A percentile compares a stretch with the other conserved stretches of the same genome.
Evolutionary conservation across 2,329 filamentous ascomycete species (phyloP).

Genomic region (Allantophomopsis lycopodina): DNA sequence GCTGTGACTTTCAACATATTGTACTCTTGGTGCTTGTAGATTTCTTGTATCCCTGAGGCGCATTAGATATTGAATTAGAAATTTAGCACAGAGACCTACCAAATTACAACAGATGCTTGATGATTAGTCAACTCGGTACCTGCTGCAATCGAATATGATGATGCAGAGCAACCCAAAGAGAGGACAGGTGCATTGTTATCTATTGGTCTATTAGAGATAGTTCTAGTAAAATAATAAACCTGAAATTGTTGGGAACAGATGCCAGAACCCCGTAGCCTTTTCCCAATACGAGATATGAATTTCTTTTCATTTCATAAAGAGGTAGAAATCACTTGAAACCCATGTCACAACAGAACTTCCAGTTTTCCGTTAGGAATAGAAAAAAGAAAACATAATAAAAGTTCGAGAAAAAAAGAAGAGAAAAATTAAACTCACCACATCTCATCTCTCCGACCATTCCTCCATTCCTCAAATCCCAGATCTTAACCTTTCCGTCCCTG

Average conservation of each 20-base stretch:
- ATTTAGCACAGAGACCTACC: conserved; percentile 25
- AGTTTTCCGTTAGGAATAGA: too few species aligned
- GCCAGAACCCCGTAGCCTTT: too few species aligned
- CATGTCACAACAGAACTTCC: too few species aligned
- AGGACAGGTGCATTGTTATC: conserved; percentile 39
- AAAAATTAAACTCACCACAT: conserved; percentile 14
- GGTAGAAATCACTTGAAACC: too few species aligned
- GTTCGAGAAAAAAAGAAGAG: too few species aligned
- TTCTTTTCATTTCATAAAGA: too few species aligned
- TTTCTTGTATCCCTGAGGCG: conserved; percentile 40
- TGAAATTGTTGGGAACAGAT: too few species aligned
- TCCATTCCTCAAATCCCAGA: conserved; percentile 50
- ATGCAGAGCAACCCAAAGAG: conserved; percentile 45
- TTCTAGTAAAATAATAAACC: neutral
- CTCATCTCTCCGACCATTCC: conserved; percentile 25
- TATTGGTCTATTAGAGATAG: conserved; percentile 5
- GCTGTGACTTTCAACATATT: conserved; percentile 52
- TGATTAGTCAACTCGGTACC: conserved; percentile 61
- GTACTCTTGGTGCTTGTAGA: conserved; percentile 28
- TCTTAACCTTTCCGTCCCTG: conserved; percentile 50
- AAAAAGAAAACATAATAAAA: too few species aligned
- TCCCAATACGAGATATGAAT: too few species aligned
- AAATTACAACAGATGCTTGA: conserved; percentile 45
- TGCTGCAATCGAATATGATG: conserved; percentile 47
- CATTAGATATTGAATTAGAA: conserved; percentile 2